Conservation (phyloP, 164 flowering plant genomes). For the Stephania japonica region DNA sequence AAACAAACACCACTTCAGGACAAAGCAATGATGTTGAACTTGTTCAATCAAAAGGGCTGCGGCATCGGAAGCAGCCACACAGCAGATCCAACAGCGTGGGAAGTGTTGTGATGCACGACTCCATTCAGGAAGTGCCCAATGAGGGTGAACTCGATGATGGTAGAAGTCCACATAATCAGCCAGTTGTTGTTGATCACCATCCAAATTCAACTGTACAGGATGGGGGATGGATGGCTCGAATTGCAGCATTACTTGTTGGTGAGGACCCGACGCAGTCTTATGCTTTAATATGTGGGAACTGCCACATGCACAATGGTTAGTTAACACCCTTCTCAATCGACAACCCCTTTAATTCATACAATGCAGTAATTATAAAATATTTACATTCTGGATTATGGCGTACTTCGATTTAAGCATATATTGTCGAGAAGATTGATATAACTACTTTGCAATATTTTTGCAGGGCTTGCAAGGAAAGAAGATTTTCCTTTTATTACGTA, state of each 20-base stretch:
- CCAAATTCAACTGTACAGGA: slow-evolving; percentile 37
- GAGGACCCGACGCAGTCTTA: slow-evolving; percentile 93
- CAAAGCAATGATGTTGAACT: slow-evolving; percentile 67
- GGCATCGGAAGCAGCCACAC: slow-evolving; percentile 51
- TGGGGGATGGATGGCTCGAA: slow-evolving; percentile 81
- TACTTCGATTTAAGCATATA: neutral
- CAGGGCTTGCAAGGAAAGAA: slow-evolving; percentile 90
- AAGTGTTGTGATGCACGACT: slow-evolving; percentile 24
- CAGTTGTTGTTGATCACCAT: slow-evolving; percentile 50
- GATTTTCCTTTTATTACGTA: slow-evolving; percentile 77
- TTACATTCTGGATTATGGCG: neutral
- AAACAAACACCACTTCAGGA: slow-evolving; percentile 33
- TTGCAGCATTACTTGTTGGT: slow-evolving; percentile 91
- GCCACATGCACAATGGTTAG: slow-evolving; percentile 95
- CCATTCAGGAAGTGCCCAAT: slow-evolving; percentile 30
- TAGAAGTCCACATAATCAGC: slow-evolving; percentile 28
- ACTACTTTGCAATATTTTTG: slow-evolving; percentile 2
- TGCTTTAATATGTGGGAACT: slow-evolving; percentile 91
- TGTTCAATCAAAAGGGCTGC: slow-evolving; percentile 59
- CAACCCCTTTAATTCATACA: neutral
- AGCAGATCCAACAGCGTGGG: slow-evolving; percentile 46
- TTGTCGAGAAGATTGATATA: too few species aligned
- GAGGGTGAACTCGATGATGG: slow-evolving; percentile 23
- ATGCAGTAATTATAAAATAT: neutral
- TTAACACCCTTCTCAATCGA: neutral